Conservation (phyloP, 306 rosid genomes). For the Quercus gilva region DNA sequence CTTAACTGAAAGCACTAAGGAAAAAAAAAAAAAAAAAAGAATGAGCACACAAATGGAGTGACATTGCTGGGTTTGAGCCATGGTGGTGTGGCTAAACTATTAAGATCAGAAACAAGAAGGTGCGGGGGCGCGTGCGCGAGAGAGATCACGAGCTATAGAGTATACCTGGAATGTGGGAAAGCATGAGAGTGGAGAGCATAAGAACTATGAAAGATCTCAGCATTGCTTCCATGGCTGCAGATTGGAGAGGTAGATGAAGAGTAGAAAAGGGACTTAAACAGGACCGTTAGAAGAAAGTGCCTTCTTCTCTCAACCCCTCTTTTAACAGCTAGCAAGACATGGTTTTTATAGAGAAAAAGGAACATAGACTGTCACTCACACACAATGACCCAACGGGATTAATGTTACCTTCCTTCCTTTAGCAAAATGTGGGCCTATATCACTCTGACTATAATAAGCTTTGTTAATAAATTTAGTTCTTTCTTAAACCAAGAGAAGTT, state of each 20-base stretch:
- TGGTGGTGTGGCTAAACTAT: not conserved
- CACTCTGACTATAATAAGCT: no score
- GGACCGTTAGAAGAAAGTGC: not conserved
- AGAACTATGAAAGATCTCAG: slow-evolving; percentile 29
- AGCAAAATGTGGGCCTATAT: no score
- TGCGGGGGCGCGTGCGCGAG: not conserved
- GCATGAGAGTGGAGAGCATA: slow-evolving; percentile 29
- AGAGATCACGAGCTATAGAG: not conserved
- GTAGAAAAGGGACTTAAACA: not conserved
- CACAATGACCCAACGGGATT: no score
- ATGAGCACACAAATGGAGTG: not conserved
- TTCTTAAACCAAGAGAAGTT: no score
- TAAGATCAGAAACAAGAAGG: not conserved
- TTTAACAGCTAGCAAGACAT: no score
- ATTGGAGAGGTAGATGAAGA: no score
- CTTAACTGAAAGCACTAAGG: not conserved
- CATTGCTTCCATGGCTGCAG: slow-evolving; percentile 36
- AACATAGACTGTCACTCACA: not conserved
- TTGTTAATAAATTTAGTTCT: no score
- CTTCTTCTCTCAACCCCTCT: not conserved
- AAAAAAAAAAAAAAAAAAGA: not conserved
- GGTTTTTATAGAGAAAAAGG: slow-evolving; percentile 23
- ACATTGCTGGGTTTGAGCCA: not conserved
- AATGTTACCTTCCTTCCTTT: no score
- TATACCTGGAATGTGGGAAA: slow-evolving; percentile 40